Conservation (phyloP, 1,284 basidiomycete species). For the Coniophora puteana region DNA sequence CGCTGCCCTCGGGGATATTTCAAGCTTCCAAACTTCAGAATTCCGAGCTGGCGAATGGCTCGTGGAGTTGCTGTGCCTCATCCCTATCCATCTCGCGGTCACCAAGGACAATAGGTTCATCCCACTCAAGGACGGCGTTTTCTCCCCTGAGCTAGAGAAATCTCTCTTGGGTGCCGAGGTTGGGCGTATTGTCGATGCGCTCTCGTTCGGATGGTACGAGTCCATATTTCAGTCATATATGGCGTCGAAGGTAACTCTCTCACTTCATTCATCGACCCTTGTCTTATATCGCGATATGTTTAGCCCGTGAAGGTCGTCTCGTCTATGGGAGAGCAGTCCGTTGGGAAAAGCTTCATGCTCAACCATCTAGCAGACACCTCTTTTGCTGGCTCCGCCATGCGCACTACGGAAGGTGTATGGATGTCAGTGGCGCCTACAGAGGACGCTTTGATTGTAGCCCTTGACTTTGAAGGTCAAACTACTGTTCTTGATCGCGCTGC, state of each 20-base stretch:
- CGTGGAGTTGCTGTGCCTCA: constrained; percentile 56
- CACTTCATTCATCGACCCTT: background rate
- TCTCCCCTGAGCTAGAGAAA: constrained; percentile 45
- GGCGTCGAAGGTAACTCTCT: constrained; percentile 42
- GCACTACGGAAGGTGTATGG: constrained; percentile 66
- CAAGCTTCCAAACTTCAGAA: constrained; percentile 20
- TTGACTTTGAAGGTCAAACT: constrained; percentile 57
- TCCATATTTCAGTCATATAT: constrained; percentile 61
- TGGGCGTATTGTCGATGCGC: constrained; percentile 48
- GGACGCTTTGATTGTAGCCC: constrained; percentile 49
- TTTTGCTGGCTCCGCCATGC: constrained; percentile 64
- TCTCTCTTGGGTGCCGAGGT: constrained; percentile 56
- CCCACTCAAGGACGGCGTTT: constrained; percentile 56
- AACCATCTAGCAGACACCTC: constrained; percentile 64
- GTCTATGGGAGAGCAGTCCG: constrained; percentile 67
- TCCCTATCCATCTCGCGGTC: constrained; percentile 61
- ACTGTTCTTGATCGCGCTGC: background rate
- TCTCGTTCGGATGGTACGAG: constrained; percentile 66
- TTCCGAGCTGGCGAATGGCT: constrained; percentile 59
- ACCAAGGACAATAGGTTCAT: constrained; percentile 56
- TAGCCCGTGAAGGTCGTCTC: constrained; percentile 63
- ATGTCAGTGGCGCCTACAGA: constrained; percentile 63
- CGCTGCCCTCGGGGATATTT: constrained; percentile 48
- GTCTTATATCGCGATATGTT: background rate
- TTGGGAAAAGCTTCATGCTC: constrained; percentile 58